Conservation (phyloP, 176 grass and related monocot genomes). For the Leersia perrieri region DNA sequence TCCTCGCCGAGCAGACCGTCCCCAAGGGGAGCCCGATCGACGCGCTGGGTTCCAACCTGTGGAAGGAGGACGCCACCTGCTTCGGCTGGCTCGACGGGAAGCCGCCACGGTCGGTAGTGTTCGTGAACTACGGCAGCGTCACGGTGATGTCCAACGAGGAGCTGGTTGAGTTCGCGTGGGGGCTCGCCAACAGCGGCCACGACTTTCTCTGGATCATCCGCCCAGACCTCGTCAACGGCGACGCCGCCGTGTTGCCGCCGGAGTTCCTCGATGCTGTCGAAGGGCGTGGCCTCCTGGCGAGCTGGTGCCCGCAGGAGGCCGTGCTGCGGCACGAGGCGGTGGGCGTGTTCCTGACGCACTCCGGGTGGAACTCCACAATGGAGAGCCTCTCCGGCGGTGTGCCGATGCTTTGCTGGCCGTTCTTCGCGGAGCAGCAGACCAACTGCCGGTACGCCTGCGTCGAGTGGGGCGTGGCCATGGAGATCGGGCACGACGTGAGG, state of each 20-base stretch:
- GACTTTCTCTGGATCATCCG: constrained; percentile 46
- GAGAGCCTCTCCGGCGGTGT: constrained; percentile 39
- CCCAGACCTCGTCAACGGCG: constrained; percentile 43
- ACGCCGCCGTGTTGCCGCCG: constrained; percentile 36
- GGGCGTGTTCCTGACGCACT: constrained; percentile 48
- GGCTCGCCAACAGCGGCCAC: constrained; percentile 40
- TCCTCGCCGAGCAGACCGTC: constrained; percentile 26
- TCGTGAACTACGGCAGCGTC: constrained; percentile 54
- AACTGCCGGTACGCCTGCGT: constrained; percentile 41
- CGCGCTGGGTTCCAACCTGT: constrained; percentile 37
- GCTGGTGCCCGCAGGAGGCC: constrained; percentile 48
- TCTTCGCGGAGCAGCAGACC: constrained; percentile 51
- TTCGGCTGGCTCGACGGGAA: constrained; percentile 29
- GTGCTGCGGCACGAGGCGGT: constrained; percentile 44
- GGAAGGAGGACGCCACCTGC: constrained; percentile 43
- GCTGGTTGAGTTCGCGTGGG: constrained; percentile 57
- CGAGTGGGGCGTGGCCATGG: constrained; percentile 48
- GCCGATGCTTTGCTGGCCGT: constrained; percentile 55
- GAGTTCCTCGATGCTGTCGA: constrained; percentile 25
- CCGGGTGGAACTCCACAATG: constrained; percentile 45
- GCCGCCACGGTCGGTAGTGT: constrained; percentile 29
- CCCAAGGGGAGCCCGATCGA: not conserved
- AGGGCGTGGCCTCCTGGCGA: constrained; percentile 32
- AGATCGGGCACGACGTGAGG: constrained; percentile 47
- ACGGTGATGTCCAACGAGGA: constrained; percentile 43